Evolutionary conservation across 768 basidiomycete species (phyloP).

Genomic region (Russula lepida): DNA sequence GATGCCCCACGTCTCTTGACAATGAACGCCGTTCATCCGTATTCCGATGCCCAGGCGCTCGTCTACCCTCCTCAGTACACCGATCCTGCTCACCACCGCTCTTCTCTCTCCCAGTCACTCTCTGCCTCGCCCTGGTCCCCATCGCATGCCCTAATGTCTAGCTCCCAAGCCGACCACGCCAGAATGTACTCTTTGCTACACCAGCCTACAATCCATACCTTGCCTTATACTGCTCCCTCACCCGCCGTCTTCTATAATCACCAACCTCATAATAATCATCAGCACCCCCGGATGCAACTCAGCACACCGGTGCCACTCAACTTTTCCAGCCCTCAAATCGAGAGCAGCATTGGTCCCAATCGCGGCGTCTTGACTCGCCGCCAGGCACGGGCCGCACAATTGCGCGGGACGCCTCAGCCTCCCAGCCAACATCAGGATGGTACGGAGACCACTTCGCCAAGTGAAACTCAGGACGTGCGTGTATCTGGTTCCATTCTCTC

Average conservation of each 20-base stretch:
- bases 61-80: slow-evolving; percentile 18
- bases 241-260: slow-evolving; percentile 18
- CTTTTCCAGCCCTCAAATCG: slow-evolving; percentile 16
- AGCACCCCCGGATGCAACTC: slow-evolving; percentile 14
- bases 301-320: slow-evolving; percentile 14
- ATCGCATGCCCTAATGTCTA: slow-evolving; percentile 18
- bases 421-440: slow-evolving; percentile 5
- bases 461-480: slow-evolving; percentile 20
- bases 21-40: slow-evolving; percentile 20
- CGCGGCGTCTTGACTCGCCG: slow-evolving; percentile 19
- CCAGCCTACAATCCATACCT: slow-evolving; percentile 22
- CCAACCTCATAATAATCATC: slow-evolving; percentile 10
- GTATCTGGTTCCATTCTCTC: background rate
- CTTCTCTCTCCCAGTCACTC: slow-evolving; percentile 12
- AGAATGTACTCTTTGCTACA: slow-evolving; percentile 23
- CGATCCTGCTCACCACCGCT: slow-evolving; percentile 19
- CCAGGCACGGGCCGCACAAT: slow-evolving; percentile 16
- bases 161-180: slow-evolving; percentile 19
- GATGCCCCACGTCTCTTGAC: slow-evolving; percentile 18
- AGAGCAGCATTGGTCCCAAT: slow-evolving; percentile 20
- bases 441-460: slow-evolving; percentile 4
- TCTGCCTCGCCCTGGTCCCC: slow-evolving; percentile 23
- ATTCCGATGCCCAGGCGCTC: slow-evolving; percentile 18
- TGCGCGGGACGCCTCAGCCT: slow-evolving; percentile 12
- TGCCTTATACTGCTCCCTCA: slow-evolving; percentile 21